Conservation (phyloP, 176 grass and related monocot genomes). For the Phoenix dactylifera region DNA sequence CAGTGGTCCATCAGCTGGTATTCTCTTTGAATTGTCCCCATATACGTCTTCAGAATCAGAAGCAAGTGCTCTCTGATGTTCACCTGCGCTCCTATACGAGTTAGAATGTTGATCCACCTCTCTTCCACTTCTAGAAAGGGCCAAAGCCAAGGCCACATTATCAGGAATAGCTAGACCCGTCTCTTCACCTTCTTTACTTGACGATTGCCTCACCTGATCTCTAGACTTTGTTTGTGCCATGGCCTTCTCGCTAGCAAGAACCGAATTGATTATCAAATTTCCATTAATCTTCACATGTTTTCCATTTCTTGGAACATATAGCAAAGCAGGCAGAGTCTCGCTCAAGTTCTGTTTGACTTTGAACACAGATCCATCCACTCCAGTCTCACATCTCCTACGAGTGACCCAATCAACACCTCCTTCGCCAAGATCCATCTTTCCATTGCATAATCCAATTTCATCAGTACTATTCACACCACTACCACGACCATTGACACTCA, state of each 20-base stretch:
- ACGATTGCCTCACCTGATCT: slow-evolving; percentile 19
- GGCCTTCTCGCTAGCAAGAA: slow-evolving; percentile 82
- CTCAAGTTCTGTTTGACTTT: slow-evolving; percentile 34
- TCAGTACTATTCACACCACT: slow-evolving; percentile 33
- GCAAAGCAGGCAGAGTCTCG: slow-evolving; percentile 75
- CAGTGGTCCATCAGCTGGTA: slow-evolving; percentile 43
- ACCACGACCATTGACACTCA: slow-evolving; percentile 36
- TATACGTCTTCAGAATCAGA: slow-evolving; percentile 30
- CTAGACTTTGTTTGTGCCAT: slow-evolving; percentile 44
- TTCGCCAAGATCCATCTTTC: slow-evolving; percentile 4
- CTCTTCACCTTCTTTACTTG: slow-evolving; percentile 39
- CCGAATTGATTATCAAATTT: slow-evolving; percentile 96
- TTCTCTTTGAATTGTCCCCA: slow-evolving; percentile 17
- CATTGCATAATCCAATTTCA: slow-evolving; percentile 13
- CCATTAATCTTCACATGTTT: slow-evolving; percentile 99
- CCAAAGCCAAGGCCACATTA: slow-evolving; percentile 30
- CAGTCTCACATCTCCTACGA: slow-evolving; percentile 8
- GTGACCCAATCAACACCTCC: slow-evolving; percentile 4
- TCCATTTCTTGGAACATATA: slow-evolving; percentile 95
- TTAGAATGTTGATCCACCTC: slow-evolving; percentile 28
- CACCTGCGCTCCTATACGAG: background rate
- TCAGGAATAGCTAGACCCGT: slow-evolving; percentile 50
- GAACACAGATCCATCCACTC: slow-evolving; percentile 20
- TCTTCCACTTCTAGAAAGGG: slow-evolving; percentile 30
- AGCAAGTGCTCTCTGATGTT: slow-evolving; percentile 7